Conservation (phyloP, 257 asterid species). For the Cruciata laevipes region DNA sequence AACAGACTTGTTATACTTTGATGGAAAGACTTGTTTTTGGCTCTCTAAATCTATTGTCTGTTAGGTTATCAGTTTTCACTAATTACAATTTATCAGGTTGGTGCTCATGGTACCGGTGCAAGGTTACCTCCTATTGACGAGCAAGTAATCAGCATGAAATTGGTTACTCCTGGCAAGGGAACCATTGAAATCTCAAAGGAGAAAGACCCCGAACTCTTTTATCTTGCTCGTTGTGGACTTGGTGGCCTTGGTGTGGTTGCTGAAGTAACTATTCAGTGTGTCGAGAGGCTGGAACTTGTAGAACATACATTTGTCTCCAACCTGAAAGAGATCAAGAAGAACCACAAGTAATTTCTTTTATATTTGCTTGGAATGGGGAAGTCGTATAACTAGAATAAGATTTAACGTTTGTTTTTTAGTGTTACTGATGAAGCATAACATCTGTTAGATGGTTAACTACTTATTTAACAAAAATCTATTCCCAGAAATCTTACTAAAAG, state of each 20-base stretch:
- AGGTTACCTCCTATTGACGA: conserved; percentile 91
- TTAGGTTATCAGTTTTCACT: conserved; percentile 4
- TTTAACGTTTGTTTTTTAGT: background rate
- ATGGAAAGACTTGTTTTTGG: background rate
- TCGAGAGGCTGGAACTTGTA: conserved; percentile 85
- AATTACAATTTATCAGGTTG: conserved; percentile 49
- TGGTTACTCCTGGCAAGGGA: conserved; percentile 90
- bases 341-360: conserved; percentile 63
- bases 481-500: background rate
- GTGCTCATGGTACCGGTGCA: conserved; percentile 98
- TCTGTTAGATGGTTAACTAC: background rate
- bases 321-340: conserved; percentile 71
- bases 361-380: conserved; percentile 14
- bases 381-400: conserved; percentile 1
- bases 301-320: conserved; percentile 81
- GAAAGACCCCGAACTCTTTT: conserved; percentile 83
- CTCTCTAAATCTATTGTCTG: background rate
- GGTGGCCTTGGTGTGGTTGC: conserved; percentile 99
- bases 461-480: background rate
- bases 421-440: background rate
- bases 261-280: conserved; percentile 93
- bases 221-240: conserved; percentile 94
- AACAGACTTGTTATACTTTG: background rate
- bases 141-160: conserved; percentile 92
- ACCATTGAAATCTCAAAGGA: conserved; percentile 77